A percentile compares a stretch with the other conserved stretches of the same genome.
These are phyloP conservation scores for Meripilus lineatus DNA, from an alignment of 1,284 basidiomycete species.

Conservation along the genomic window DNA sequence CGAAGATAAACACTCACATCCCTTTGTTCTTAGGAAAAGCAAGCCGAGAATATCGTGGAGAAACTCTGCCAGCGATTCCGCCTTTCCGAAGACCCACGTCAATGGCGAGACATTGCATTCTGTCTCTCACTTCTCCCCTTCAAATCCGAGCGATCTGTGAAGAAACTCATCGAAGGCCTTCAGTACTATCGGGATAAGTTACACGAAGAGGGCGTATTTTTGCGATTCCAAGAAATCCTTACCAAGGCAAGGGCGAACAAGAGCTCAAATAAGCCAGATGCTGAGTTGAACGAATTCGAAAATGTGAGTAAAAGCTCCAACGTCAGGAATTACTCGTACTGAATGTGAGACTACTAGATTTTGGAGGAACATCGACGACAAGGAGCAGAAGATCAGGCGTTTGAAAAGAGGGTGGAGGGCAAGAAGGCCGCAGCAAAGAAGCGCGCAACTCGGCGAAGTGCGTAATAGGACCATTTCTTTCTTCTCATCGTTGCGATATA, in stretches of 20 bases:
- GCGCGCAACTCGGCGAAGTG: slow-evolving; percentile 43
- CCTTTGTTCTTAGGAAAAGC: slow-evolving; percentile 66
- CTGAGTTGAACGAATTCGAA: slow-evolving; percentile 89
- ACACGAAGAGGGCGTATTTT: slow-evolving; percentile 82
- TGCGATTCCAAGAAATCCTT: slow-evolving; percentile 86
- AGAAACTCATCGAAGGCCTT: slow-evolving; percentile 92
- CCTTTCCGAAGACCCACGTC: slow-evolving; percentile 81
- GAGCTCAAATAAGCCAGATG: slow-evolving; percentile 84
- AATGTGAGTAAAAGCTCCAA: slow-evolving; percentile 49
- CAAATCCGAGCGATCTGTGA: slow-evolving; percentile 94
- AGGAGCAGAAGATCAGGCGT: slow-evolving; percentile 87
- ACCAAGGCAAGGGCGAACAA: slow-evolving; percentile 82
- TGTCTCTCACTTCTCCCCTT: slow-evolving; percentile 93
- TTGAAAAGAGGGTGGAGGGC: slow-evolving; percentile 79
- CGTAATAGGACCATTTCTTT: slow-evolving; percentile 11
- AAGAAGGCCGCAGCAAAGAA: slow-evolving; percentile 80
- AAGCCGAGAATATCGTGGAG: slow-evolving; percentile 93
- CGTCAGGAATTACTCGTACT: no score
- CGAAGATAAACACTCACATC: no score
- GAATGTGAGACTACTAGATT: slow-evolving; percentile 45
- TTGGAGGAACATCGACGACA: slow-evolving; percentile 79
- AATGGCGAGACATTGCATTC: slow-evolving; percentile 97
- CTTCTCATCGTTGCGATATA: background rate
- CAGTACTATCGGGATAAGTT: slow-evolving; percentile 95
- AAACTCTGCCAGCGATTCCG: slow-evolving; percentile 95